Evolutionary conservation across 2,329 filamentous ascomycete species (phyloP).

Genomic region (Aulographum hederae): DNA sequence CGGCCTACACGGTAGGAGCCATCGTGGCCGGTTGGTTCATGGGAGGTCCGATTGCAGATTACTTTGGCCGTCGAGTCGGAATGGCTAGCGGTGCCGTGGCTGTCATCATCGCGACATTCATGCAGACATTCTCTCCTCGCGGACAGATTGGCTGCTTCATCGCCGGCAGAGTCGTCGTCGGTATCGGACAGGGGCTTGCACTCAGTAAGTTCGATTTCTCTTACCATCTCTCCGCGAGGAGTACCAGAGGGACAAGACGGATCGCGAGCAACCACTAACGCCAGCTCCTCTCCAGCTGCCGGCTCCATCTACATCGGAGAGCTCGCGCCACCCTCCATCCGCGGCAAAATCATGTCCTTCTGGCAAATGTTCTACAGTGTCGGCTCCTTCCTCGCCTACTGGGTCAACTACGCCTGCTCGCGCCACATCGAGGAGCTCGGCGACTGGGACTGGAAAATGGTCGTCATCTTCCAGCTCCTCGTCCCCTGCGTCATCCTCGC

Average conservation of each 20-base stretch:
- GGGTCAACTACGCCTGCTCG: constrained; percentile 46
- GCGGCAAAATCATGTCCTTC: constrained; percentile 50
- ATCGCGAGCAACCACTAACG: too few relatives aligned
- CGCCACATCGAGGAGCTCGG: constrained; percentile 37
- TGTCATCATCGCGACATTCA: constrained; percentile 48
- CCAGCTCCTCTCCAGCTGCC: constrained; percentile 29
- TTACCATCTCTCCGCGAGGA: neutral
- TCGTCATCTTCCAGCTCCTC: constrained; percentile 56
- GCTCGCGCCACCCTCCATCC: constrained; percentile 43
- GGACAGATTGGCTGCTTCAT: constrained; percentile 48
- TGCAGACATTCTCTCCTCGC: constrained; percentile 46
- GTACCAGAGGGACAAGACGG: neutral
- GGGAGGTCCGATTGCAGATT: constrained; percentile 45
- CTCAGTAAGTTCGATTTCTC: constrained; percentile 25
- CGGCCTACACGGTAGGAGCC: constrained; percentile 51
- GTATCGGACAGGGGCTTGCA: constrained; percentile 51
- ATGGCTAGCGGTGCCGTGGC: constrained; percentile 47
- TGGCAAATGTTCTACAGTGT: constrained; percentile 53
- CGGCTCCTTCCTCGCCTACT: constrained; percentile 46
- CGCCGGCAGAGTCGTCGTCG: constrained; percentile 48
- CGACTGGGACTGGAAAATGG: constrained; percentile 57
- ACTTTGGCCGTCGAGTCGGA: constrained; percentile 41
- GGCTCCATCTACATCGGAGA: constrained; percentile 57
- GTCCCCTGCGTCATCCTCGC: constrained; percentile 43
- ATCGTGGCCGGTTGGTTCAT: constrained; percentile 54